These are phyloP conservation scores for Didymella arachidicola DNA, from an alignment of 2,329 filamentous ascomycete species.

Conservation along the genomic window DNA sequence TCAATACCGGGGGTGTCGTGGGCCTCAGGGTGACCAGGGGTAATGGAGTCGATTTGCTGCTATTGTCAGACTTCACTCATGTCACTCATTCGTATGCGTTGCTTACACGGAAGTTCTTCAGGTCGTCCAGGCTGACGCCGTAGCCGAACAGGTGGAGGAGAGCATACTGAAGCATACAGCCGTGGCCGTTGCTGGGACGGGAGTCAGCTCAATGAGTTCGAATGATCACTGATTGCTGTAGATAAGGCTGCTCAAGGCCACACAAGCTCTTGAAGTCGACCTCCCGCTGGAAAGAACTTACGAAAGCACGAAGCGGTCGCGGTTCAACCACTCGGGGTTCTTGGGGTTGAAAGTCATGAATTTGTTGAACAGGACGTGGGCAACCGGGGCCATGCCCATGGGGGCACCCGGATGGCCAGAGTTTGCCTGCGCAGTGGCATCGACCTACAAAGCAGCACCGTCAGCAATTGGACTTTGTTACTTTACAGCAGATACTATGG, in stretches of 20 bases:
- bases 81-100: constrained; percentile 39
- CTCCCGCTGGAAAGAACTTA: constrained; percentile 64
- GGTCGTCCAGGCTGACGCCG: constrained; percentile 81
- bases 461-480: constrained; percentile 43
- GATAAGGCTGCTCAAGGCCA: constrained; percentile 19
- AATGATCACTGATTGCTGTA: constrained; percentile 24
- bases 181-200: constrained; percentile 88
- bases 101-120: constrained; percentile 96
- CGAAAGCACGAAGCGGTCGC: constrained; percentile 99
- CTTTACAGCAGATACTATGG: constrained; percentile 12
- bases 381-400: constrained; percentile 94
- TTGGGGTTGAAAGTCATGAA: constrained; percentile 99
- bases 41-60: constrained; percentile 77
- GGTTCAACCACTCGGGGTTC: constrained; percentile 96
- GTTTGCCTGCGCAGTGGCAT: constrained; percentile 96
- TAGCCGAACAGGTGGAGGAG: constrained; percentile 97
- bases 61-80: constrained; percentile 15
- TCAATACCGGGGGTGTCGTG: constrained; percentile 97
- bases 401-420: constrained; percentile 98
- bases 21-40: constrained; percentile 93
- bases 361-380: constrained; percentile 98
- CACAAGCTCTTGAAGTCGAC: constrained; percentile 2
- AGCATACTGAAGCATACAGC: constrained; percentile 99
- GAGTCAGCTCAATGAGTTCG: constrained; percentile 27
- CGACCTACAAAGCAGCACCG: constrained; percentile 69